phyloP scores from a whole-genome alignment of 2,329 filamentous ascomycete species.

The Nigrograna mackinnonii region DNA sequence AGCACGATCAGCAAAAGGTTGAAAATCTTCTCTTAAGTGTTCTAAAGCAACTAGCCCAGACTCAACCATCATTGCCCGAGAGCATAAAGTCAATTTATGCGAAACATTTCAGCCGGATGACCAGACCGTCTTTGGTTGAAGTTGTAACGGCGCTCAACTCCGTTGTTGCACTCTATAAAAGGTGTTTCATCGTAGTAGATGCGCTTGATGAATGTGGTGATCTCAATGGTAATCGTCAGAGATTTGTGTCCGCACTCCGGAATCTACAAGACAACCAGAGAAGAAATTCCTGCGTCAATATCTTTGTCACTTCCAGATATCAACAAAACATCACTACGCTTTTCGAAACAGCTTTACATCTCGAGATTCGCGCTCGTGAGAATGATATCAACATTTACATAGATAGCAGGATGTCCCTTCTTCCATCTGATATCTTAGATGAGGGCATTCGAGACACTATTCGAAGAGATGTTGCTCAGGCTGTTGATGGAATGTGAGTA shows the following conservation, averaged over 20 bases:
- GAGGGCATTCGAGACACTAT: conserved; percentile 8
- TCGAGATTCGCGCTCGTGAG: conserved; percentile 15
- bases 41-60: conserved; percentile 33
- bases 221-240: conserved; percentile 11
- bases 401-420: conserved; percentile 6
- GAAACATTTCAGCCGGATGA: conserved; percentile 15
- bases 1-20: too few relatives aligned
- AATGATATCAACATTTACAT: conserved; percentile 14
- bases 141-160: conserved; percentile 15
- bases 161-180: conserved; percentile 14
- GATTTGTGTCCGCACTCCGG: conserved; percentile 8
- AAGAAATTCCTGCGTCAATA: too few relatives aligned
- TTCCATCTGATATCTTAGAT: conserved; percentile 10
- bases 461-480: conserved; percentile 2
- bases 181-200: conserved; percentile 28
- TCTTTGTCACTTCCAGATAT: conserved; percentile 13
- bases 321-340: conserved; percentile 8
- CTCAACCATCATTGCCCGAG: conserved; percentile 13
- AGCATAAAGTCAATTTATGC: conserved; percentile 22
- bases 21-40: too few relatives aligned
- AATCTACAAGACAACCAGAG: conserved; percentile 8
- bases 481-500: conserved; percentile 16
- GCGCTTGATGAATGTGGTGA: conserved; percentile 32
- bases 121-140: conserved; percentile 21
- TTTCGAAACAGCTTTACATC: conserved; percentile 3